Evolutionary conservation across 2,329 filamentous ascomycete genomes (phyloP).

Genomic region (Pseudophaeomoniella oleicola): DNA sequence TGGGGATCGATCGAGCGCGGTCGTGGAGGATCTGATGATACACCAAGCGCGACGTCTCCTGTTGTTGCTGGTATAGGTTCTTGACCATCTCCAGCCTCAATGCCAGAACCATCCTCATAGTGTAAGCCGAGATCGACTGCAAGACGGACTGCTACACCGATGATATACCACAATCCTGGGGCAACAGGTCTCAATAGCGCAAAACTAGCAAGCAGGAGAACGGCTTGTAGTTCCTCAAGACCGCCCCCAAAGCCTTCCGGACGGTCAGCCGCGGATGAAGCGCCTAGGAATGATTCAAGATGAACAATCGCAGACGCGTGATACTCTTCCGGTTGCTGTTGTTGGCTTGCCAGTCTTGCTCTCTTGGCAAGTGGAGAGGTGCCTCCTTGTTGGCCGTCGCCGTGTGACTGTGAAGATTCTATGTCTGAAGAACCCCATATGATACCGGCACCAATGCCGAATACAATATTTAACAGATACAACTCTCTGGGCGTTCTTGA

Average conservation of each 20-base stretch:
- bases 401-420: conserved; percentile 14
- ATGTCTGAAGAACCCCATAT: conserved; percentile 42
- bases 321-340: conserved; percentile 81
- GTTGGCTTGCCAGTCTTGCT: conserved; percentile 42
- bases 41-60: conserved; percentile 4
- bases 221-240: conserved; percentile 84
- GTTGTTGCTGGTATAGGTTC: conserved; percentile 16
- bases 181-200: conserved; percentile 81
- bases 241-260: conserved; percentile 63
- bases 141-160: conserved; percentile 78
- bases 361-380: conserved; percentile 23
- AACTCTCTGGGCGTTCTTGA: conserved; percentile 62
- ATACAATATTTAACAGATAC: conserved; percentile 95
- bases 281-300: conserved; percentile 67
- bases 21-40: conserved; percentile 3
- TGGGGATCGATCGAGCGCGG: conserved; percentile 24
- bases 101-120: conserved; percentile 69
- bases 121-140: conserved; percentile 86
- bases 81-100: conserved; percentile 31
- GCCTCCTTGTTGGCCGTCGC: conserved; percentile 10
- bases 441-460: conserved; percentile 87
- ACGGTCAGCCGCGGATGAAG: conserved; percentile 42
- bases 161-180: conserved; percentile 92
- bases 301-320: conserved; percentile 90
- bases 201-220: conserved; percentile 79